A percentile compares a stretch with the other conserved stretches of the same genome.
Evolutionary conservation across 495 filamentous ascomycete species (phyloP).

Genomic region (Poronia punctata): DNA sequence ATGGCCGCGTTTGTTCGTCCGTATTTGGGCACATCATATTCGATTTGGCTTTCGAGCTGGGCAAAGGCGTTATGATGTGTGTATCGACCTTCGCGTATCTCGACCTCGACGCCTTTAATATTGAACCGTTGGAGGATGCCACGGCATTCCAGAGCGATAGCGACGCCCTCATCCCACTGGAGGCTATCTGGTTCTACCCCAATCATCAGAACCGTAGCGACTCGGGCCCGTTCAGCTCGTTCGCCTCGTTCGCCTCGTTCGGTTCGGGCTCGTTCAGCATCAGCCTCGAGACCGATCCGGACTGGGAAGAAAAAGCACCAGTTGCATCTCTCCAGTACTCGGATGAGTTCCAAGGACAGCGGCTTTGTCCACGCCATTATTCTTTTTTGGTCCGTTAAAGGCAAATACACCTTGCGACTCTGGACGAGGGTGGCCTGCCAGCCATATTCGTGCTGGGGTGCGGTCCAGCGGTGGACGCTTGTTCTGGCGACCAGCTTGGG

Average conservation of each 20-base stretch:
- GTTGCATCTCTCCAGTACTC: neutral
- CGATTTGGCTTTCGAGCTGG: slow-evolving; percentile 1
- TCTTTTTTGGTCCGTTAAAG: neutral
- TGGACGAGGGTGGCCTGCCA: neutral
- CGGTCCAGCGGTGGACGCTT: neutral
- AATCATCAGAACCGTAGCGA: slow-evolving; percentile 1
- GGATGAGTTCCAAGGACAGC: neutral
- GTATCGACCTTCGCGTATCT: slow-evolving; percentile 1
- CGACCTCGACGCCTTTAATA: slow-evolving; percentile 1
- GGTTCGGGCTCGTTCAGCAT: too few species aligned
- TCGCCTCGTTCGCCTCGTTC: too few species aligned
- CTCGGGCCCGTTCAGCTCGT: too few species aligned
- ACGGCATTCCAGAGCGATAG: slow-evolving; percentile 1
- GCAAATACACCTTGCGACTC: neutral
- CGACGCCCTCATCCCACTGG: neutral
- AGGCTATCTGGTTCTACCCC: slow-evolving; percentile 1
- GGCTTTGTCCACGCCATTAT: neutral
- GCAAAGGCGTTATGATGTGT: neutral
- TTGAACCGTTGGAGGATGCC: neutral
- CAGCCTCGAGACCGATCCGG: neutral
- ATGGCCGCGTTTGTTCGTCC: too few species aligned
- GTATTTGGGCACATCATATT: too few species aligned
- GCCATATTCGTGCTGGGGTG: neutral
- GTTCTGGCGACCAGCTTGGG: slow-evolving; percentile 7
- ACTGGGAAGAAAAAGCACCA: slow-evolving; percentile 5